Conservation (phyloP, 2,329 filamentous ascomycete species). For the Fusarium algeriense region DNA sequence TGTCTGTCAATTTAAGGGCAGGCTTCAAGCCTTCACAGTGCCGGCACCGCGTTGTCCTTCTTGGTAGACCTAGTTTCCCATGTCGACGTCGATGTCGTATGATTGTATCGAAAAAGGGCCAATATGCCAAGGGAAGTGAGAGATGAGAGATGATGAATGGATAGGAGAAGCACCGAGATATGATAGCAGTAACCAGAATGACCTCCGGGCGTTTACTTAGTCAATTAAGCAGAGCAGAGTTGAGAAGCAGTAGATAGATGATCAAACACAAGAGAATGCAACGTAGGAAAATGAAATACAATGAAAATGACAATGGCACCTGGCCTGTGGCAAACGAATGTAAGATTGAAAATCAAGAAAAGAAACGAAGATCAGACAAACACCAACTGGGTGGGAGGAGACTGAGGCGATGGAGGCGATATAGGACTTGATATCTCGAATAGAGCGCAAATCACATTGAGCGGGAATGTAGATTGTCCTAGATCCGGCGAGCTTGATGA, state of each 20-base stretch:
- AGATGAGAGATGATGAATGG: background rate
- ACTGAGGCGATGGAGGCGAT: constrained; percentile 25
- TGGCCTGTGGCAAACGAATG: constrained; percentile 40
- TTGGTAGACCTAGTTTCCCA: constrained; percentile 35
- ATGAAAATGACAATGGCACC: constrained; percentile 24
- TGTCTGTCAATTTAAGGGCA: constrained; percentile 22
- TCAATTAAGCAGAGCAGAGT: constrained; percentile 19
- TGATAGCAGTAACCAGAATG: constrained; percentile 18
- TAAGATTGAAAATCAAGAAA: constrained; percentile 31
- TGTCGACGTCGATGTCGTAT: constrained; percentile 25
- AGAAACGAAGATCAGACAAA: constrained; percentile 33
- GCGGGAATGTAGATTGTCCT: constrained; percentile 27
- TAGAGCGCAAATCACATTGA: constrained; percentile 35
- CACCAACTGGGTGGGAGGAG: constrained; percentile 16
- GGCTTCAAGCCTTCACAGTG: constrained; percentile 45
- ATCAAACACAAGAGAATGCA: constrained; percentile 23
- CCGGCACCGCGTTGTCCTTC: constrained; percentile 44
- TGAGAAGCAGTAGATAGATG: constrained; percentile 7
- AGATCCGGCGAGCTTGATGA: constrained; percentile 14
- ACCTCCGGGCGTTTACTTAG: background rate
- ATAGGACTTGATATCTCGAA: constrained; percentile 36
- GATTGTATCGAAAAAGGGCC: constrained; percentile 4
- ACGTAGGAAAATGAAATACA: constrained; percentile 23
- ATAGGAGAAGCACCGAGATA: constrained; percentile 9
- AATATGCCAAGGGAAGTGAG: background rate